Evolutionary conservation across 352 stramenopile species (phyloP), one percentile per base, ranked within the genome.

Genomic region (Phytophthora pseudosyringae): DNA sequence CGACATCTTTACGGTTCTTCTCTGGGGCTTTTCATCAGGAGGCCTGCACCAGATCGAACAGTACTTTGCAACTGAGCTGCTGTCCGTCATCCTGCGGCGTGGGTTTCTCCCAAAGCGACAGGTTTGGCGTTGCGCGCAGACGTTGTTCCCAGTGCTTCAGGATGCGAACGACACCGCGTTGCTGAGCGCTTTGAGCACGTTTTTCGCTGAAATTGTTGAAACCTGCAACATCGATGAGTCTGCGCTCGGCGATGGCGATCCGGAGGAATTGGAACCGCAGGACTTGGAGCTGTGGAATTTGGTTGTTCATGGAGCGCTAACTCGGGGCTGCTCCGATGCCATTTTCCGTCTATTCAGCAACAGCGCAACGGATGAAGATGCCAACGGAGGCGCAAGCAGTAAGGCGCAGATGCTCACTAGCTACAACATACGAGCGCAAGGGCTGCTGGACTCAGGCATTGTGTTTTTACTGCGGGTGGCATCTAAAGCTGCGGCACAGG

Each of bases 201-300:
- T 90, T 63, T 89, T 81, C 31, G 76, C 86, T 11, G 79, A 92
- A 13, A 70, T 85, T 1, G 71, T 94, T 26, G 82, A 93, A 54
- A 66, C 59, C 3, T 76, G 66, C n/a, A 73, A 64, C n/a, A 74
- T 89, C 15, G 78, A 87, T 21, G 49, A 64, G 12, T 73, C 59
- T 35, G 72, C 67, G 7, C 41, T 83, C 15, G 66, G 56, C 10
- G 54, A 65, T 13, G 58, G 64, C 2, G 38, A 54, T 45, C 32
- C 31, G 13, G 46, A 33, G 5, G 41, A 36, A 2, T 58, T 83
- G 5, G 49, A 64, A 1, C 28, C 60, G 1, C 47, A 69, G 11
- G 54, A 79, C 44, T 44, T 78, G 7, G 75, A 84, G 10, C 54
- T 90, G 8, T 85, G 76, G 78, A 62, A 82, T 46, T 67, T 89